Evolutionary conservation across 2,329 filamentous ascomycete genomes (phyloP).

Genomic region (Chrysoporthe puriensis): DNA sequence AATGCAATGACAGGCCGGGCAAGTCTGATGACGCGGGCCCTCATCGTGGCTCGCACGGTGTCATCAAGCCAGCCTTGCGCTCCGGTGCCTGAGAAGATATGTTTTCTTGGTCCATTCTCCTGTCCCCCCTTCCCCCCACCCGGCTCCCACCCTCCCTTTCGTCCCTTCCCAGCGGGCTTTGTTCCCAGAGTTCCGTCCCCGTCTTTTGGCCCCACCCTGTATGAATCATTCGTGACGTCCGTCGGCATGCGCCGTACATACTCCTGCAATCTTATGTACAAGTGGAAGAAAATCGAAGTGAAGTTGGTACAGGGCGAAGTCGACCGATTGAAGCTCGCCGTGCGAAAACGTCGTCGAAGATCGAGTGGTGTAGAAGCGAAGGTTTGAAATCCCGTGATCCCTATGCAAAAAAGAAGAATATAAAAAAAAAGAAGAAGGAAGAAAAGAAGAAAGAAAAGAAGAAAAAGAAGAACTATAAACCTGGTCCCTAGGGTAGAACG

Average conservation of each 20-base stretch:
- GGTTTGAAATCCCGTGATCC: conserved; percentile 11
- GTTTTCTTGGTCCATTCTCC: background rate
- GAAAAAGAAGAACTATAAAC: background rate
- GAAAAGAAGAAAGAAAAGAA: conserved; percentile 7
- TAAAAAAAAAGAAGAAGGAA: conserved; percentile 5
- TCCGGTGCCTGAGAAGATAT: conserved; percentile 2
- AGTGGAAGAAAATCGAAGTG: conserved; percentile 15
- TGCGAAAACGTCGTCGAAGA: conserved; percentile 1
- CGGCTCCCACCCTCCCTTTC: background rate
- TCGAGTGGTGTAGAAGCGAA: conserved; percentile 4
- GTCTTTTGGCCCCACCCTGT: conserved; percentile 15
- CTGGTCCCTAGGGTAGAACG: conserved; percentile 2
- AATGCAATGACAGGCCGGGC: conserved; percentile 1
- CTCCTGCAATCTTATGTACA: conserved; percentile 24
- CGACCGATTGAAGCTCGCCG: conserved; percentile 4
- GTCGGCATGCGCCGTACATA: conserved; percentile 17
- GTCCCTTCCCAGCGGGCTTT: background rate
- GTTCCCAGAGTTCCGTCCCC: conserved; percentile 14
- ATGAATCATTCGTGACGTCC: conserved; percentile 23
- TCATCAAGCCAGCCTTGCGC: background rate
- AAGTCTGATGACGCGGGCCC: background rate
- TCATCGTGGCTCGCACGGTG: background rate
- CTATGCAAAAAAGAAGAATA: conserved; percentile 8
- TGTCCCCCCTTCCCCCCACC: background rate
- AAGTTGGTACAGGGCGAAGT: conserved; percentile 21